phyloP scores from a whole-genome alignment of 805 yeast species.

The Candida silvatica region DNA sequence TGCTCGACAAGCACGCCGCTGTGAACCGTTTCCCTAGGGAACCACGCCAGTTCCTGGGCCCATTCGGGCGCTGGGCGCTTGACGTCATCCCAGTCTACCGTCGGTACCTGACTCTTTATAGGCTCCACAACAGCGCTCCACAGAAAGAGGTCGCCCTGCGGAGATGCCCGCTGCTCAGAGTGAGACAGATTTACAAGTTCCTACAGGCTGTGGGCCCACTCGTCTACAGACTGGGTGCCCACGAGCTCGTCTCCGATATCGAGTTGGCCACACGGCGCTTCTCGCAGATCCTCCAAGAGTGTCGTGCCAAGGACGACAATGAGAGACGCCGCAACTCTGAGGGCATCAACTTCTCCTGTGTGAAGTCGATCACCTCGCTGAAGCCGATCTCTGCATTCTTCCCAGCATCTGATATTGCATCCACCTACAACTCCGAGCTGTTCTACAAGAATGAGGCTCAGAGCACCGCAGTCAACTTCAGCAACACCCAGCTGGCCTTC shows the following conservation, averaged over 20 bases:
- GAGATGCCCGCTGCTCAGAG: constrained; percentile 23
- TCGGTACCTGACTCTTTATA: constrained; percentile 16
- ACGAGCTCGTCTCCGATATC: constrained; percentile 16
- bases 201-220: constrained; percentile 14
- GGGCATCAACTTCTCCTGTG: constrained; percentile 11
- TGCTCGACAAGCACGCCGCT: constrained; percentile 13
- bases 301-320: constrained; percentile 15
- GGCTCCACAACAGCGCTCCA: constrained; percentile 15
- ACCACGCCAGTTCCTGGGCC: constrained; percentile 6
- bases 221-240: constrained; percentile 10
- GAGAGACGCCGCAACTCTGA: constrained; percentile 13
- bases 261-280: constrained; percentile 16
- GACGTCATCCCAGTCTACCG: constrained; percentile 12
- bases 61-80: constrained; percentile 20
- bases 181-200: constrained; percentile 18
- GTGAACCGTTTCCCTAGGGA: constrained; percentile 9
- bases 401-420: constrained; percentile 4
- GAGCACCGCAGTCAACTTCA: constrained; percentile 14
- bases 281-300: constrained; percentile 9
- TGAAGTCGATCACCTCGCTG: constrained; percentile 17
- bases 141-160: constrained; percentile 20
- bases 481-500: constrained; percentile 12
- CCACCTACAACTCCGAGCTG: constrained; percentile 12
- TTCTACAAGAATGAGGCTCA: constrained; percentile 18
- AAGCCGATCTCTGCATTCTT: constrained; percentile 14